phyloP scores from a whole-genome alignment of 352 stramenopile species.

The Pythium diclinum region DNA sequence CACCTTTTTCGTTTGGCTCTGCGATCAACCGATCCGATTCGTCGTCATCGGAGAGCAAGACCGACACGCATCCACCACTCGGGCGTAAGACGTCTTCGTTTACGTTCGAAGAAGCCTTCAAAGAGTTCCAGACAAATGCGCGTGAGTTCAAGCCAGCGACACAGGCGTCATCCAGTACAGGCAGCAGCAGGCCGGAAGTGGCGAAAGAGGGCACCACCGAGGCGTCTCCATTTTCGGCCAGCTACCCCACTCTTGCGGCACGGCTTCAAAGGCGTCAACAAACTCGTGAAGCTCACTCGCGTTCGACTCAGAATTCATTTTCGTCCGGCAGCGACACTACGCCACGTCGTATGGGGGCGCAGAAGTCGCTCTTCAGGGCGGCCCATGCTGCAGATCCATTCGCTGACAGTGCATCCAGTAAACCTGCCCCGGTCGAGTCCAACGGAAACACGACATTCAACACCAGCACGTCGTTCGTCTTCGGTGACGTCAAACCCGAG shows the following conservation, averaged over 20 bases:
- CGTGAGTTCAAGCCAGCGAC: not conserved
- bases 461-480: not conserved
- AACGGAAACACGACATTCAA: not conserved
- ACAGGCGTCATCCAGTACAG: not conserved
- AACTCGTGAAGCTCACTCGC: slow-evolving; percentile 13
- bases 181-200: not conserved
- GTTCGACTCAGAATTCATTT: not conserved
- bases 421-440: not conserved
- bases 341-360: not conserved
- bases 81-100: slow-evolving; percentile 12
- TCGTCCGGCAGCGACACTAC: not conserved
- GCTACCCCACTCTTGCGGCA: slow-evolving; percentile 14
- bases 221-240: not conserved
- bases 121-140: slow-evolving; percentile 10
- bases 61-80: not conserved
- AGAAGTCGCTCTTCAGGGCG: slow-evolving; percentile 11
- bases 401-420: not conserved
- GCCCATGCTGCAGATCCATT: not conserved
- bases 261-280: slow-evolving; percentile 15
- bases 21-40: not conserved
- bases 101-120: slow-evolving; percentile 23
- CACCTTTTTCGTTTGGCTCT: not conserved
- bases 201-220: not conserved
- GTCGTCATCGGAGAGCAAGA: not conserved
- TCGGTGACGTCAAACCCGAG: not conserved